Conservation (phyloP, 1,284 basidiomycete species). For the Ustilago vetiveriae region DNA sequence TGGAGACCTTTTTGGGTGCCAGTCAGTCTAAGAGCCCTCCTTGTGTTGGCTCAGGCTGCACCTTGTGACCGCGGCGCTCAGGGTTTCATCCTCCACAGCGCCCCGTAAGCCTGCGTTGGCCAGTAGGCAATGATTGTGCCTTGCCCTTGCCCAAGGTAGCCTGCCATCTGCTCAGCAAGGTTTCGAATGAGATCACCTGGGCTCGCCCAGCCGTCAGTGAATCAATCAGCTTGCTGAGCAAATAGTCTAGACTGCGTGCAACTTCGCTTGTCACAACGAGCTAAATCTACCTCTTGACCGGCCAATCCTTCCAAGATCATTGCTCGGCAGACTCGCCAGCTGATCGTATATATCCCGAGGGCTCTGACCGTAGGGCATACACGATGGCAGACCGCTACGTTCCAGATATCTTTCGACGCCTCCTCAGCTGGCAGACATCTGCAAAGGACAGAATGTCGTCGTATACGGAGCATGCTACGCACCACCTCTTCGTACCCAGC, state of each 20-base stretch:
- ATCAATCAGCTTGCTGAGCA: conserved; percentile 12
- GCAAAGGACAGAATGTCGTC: conserved; percentile 16
- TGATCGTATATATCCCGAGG: conserved; percentile 8
- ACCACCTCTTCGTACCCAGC: conserved; percentile 31
- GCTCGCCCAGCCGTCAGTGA: too few relatives aligned
- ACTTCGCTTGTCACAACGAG: conserved; percentile 1
- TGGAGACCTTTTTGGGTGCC: too few relatives aligned
- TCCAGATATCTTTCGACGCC: conserved; percentile 3
- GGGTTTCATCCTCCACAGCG: conserved; percentile 4
- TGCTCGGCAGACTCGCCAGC: background rate
- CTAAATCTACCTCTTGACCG: background rate
- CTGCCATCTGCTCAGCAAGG: too few relatives aligned
- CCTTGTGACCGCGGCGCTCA: background rate
- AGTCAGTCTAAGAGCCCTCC: too few relatives aligned
- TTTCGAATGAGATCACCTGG: too few relatives aligned
- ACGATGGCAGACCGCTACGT: conserved; percentile 11
- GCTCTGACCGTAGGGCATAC: background rate
- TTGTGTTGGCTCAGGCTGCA: too few relatives aligned
- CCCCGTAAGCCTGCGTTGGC: too few relatives aligned
- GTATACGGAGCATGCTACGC: conserved; percentile 20
- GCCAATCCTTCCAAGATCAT: conserved; percentile 4
- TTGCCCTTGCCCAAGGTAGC: too few relatives aligned
- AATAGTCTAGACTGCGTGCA: background rate
- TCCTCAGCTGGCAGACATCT: conserved; percentile 8
- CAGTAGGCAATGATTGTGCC: too few relatives aligned